Evolutionary conservation across 2,329 filamentous ascomycete species (phyloP), one percentile per base, ranked within the genome.

Genomic region (Lachnum nothofagi): DNA sequence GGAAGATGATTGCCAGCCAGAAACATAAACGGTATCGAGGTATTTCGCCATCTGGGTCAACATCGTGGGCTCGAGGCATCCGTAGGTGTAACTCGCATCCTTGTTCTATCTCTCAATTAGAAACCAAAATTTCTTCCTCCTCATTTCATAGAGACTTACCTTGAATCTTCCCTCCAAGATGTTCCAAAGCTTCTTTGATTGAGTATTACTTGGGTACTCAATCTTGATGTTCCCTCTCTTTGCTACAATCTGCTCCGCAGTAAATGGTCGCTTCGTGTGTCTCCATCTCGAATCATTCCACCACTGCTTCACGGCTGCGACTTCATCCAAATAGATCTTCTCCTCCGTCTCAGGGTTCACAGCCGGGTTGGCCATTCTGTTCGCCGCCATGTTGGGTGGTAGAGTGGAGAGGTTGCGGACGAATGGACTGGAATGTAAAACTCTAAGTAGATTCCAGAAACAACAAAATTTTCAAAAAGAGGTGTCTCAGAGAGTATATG

Each of bases 41-140:
- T 94, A 97, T 72, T 97, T 95, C 63, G 91, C 91, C 93, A 98
- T 98, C 71, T 98, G 93, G 23, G 93, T 97, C 67, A 98, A 80
- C 88, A 96, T 96, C 48, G 95, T 95, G 9, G 93, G 93, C 67
- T 98, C 93, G 57, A 98, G 78, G 72, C 93, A 97, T 64, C 93
- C 93, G 67, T 96, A 98, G 49, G 93, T 98, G 74, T 85, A 95
- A 71, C 88, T 94, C 41, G 88, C 88, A 65, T 93, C 86, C 63
- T 82, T 82, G 65, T 79, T 86, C 88, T 95, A 60, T 50, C 5
- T 37, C 4, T 44, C 10, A 29, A 22, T 10, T 40, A 31, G 34
- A 14, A 42, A n/a, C 56, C 42, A 47, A 19, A 40, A 48, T 38
- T 33, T 22, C 23, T 41, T 22, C 5, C 34, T 20, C 37, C 39